Percentiles rank a stretch among this genome's conserved stretches.
These are phyloP conservation scores for Xylariaceae sp. DNA, from an alignment of 2,329 filamentous ascomycete genomes.

Conservation along the genomic window DNA sequence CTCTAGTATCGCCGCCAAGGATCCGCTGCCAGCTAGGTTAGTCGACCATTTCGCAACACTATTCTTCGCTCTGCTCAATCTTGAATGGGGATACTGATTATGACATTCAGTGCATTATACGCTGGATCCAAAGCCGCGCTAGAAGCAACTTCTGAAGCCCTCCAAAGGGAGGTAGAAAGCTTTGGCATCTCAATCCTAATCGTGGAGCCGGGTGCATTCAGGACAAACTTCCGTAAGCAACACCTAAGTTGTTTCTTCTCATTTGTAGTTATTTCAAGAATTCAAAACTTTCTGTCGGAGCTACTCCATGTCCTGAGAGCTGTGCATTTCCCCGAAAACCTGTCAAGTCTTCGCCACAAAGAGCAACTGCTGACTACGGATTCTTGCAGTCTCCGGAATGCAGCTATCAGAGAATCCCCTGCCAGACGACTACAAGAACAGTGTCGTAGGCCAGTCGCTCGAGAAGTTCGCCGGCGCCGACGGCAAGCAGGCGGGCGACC, in stretches of 20 bases:
- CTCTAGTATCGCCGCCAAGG: constrained; percentile 35
- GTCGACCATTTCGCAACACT: background rate
- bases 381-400: too few relatives aligned
- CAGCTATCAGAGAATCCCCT: constrained; percentile 20
- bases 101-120: constrained; percentile 28
- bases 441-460: constrained; percentile 17
- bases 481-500: constrained; percentile 42
- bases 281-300: too few relatives aligned
- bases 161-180: constrained; percentile 43
- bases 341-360: too few relatives aligned
- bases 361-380: too few relatives aligned
- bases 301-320: too few relatives aligned
- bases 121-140: constrained; percentile 47
- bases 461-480: constrained; percentile 24
- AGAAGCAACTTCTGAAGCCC: constrained; percentile 47
- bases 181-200: constrained; percentile 47
- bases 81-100: background rate
- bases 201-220: constrained; percentile 50
- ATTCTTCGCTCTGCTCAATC: background rate
- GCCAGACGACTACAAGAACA: constrained; percentile 33
- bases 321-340: too few relatives aligned
- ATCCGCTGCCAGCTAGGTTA: constrained; percentile 30
- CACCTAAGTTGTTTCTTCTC: too few relatives aligned
- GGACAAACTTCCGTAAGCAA: constrained; percentile 47
- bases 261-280: too few relatives aligned